These are phyloP conservation scores for Didymella glomerata DNA, from an alignment of 2,329 filamentous ascomycete genomes.

Conservation along the genomic window DNA sequence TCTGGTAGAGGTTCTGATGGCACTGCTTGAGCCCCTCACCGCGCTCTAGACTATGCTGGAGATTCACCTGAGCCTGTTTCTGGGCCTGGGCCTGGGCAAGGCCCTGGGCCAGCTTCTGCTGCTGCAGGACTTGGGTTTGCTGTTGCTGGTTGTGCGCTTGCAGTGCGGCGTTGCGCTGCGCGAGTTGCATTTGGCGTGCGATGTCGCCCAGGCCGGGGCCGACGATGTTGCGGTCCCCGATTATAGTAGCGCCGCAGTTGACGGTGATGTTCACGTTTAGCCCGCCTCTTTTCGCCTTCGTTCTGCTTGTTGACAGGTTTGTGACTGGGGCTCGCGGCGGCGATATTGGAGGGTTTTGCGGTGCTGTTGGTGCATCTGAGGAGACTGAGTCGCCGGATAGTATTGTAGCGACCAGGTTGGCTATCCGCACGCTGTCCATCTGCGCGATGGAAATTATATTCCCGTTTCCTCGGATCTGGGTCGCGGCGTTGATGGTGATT, in stretches of 20 bases:
- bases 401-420: conserved; percentile 36
- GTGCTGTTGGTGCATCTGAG: conserved; percentile 4
- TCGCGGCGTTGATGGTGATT: conserved; percentile 47
- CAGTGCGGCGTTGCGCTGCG: conserved; percentile 33
- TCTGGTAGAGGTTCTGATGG: conserved; percentile 21
- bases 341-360: conserved; percentile 1
- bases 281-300: conserved; percentile 17
- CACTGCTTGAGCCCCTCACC: conserved; percentile 21
- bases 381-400: conserved; percentile 27
- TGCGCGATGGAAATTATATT: conserved; percentile 48
- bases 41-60: conserved; percentile 18
- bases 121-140: conserved; percentile 16
- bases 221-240: conserved; percentile 49
- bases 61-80: conserved; percentile 20
- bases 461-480: conserved; percentile 45
- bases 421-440: conserved; percentile 43
- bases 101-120: conserved; percentile 20
- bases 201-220: conserved; percentile 46
- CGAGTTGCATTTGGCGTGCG: conserved; percentile 45
- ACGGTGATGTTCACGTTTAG: conserved; percentile 44
- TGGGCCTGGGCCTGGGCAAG: conserved; percentile 16
- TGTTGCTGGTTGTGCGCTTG: conserved; percentile 29
- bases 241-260: conserved; percentile 47
- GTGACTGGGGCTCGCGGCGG: conserved; percentile 15
- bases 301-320: conserved; percentile 12